Conservation (phyloP, 768 basidiomycete species). For the Mycena sanguinolenta region DNA sequence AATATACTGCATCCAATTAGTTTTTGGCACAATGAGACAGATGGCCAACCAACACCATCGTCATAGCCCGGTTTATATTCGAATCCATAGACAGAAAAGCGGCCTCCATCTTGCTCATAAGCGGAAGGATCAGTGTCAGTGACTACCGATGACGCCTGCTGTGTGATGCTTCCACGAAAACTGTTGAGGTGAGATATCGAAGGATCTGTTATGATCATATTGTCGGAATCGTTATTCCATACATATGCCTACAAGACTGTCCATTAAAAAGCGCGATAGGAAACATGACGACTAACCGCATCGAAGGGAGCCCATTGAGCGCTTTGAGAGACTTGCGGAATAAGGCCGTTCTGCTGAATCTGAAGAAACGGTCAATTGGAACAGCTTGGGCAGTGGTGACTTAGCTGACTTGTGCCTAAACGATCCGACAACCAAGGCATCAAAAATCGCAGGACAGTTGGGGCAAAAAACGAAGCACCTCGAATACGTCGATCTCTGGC, state of each 20-base stretch:
- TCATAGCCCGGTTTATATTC: slow-evolving; percentile 63
- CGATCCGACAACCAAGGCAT: background rate
- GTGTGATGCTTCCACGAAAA: slow-evolving; percentile 82
- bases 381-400: background rate
- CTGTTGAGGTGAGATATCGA: slow-evolving; percentile 67
- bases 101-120: slow-evolving; percentile 68
- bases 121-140: slow-evolving; percentile 79
- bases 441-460: background rate
- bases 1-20: slow-evolving; percentile 67
- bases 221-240: slow-evolving; percentile 77
- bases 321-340: slow-evolving; percentile 80
- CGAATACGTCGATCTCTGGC: slow-evolving; percentile 93
- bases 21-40: background rate
- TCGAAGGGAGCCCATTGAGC: slow-evolving; percentile 69
- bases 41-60: slow-evolving; percentile 61
- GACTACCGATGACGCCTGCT: slow-evolving; percentile 86
- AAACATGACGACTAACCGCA: slow-evolving; percentile 58
- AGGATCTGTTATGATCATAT: slow-evolving; percentile 66
- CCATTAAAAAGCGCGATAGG: background rate
- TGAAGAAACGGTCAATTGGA: background rate
- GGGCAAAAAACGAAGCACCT: background rate
- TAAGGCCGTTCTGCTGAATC: slow-evolving; percentile 2
- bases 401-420: slow-evolving; percentile 64
- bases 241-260: slow-evolving; percentile 54
- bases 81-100: slow-evolving; percentile 82